Evolutionary conservation across 495 filamentous ascomycete genomes (phyloP), one percentile per base, ranked within the genome.

Genomic region (Xylaria longipes): DNA sequence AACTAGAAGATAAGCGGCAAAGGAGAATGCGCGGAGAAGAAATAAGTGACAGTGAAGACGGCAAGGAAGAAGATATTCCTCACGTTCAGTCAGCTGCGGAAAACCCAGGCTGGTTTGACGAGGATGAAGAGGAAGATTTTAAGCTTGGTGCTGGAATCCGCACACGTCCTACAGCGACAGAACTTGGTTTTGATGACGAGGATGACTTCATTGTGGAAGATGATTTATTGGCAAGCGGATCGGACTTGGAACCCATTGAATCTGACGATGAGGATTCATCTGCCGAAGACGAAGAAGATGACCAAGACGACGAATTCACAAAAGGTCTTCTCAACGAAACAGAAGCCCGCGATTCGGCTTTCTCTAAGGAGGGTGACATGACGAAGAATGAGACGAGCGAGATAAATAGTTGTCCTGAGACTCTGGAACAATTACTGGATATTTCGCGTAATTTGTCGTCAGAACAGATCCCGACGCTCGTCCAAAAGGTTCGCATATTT

Each of bases 171-270:
- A 83, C 77, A 7, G 84, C 78, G 29, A 79, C 81, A 17, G 85
- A 89, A 71, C 76, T 89, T 31, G 82, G 86, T 35, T 90, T 94
- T 39, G 94, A 97, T 72, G 95, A 97, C 73, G 95, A 98, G 77
- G 95, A 97, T 76, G 93, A 97, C 70, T 98, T 98, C 73, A 68
- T 93, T 11, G 91, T 97, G 67, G 95, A 97, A 70, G 93, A 96
- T 68, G 91, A 97, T 64, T 86, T 97, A 1, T 87, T 97, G 60
- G 89, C 89, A 1, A 91, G 86, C 68, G 91, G 85, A 41, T 91
- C 90, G 15, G 89, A 91, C 9, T 72, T 87, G 8, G 90, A 91
- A 27, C 86, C 88, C 9, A 87, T 89, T 68, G 87, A 84, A 65
- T 86, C 86, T 70, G 80, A 84, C 12, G 61, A 65, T 66, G 86